Conservation (phyloP, 2,329 filamentous ascomycete species). For the Xylariaceae sp. region DNA sequence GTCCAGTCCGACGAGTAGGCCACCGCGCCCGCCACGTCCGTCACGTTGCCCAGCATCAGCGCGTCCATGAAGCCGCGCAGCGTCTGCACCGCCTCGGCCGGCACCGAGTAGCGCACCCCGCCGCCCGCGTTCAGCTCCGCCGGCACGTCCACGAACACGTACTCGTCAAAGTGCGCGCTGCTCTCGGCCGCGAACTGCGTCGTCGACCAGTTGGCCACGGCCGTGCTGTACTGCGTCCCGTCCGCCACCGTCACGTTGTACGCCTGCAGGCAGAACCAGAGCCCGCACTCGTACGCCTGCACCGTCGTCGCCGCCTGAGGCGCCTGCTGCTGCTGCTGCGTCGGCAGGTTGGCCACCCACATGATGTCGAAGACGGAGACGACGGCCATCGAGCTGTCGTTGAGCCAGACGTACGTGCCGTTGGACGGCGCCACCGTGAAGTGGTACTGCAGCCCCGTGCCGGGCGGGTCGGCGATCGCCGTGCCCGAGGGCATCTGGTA, state of each 20-base stretch:
- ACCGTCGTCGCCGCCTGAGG: too few relatives aligned
- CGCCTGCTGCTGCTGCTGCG: too few relatives aligned
- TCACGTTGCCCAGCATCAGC: constrained; percentile 25
- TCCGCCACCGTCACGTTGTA: constrained; percentile 22
- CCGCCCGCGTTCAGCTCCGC: constrained; percentile 17
- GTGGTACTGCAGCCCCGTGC: constrained; percentile 12
- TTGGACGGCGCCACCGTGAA: constrained; percentile 25
- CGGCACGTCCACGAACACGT: constrained; percentile 26
- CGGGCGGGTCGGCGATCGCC: constrained; percentile 15
- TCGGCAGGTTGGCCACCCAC: constrained; percentile 17
- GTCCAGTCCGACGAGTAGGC: constrained; percentile 31
- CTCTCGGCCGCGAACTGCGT: constrained; percentile 19
- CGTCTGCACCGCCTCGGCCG: constrained; percentile 22
- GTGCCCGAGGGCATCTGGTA: constrained; percentile 24
- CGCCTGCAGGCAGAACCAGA: constrained; percentile 31
- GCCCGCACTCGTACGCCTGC: constrained; percentile 24
- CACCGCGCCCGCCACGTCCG: constrained; percentile 18
- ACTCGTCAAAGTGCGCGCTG: constrained; percentile 21
- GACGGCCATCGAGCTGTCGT: constrained; percentile 18
- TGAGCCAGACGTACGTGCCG: constrained; percentile 8
- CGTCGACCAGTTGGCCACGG: constrained; percentile 22
- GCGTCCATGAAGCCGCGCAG: constrained; percentile 26
- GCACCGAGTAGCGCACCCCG: constrained; percentile 24
- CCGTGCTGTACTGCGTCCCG: constrained; percentile 18
- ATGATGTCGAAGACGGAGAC: constrained; percentile 30